phyloP scores from a whole-genome alignment of 2,329 filamentous ascomycete species.

The Hypoxylon sp. region DNA sequence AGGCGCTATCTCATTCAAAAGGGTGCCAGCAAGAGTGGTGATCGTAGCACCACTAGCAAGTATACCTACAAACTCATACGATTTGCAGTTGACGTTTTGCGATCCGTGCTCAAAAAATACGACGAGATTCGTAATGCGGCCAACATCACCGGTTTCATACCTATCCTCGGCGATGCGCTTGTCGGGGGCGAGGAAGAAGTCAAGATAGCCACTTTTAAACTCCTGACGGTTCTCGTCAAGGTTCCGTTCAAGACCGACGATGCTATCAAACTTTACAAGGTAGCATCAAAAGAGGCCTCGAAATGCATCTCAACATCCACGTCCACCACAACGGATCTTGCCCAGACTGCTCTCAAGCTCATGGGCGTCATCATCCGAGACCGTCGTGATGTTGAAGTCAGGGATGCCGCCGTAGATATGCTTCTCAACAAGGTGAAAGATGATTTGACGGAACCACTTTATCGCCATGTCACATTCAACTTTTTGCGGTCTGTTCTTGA shows the following conservation, averaged over 20 bases:
- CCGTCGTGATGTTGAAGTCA: slow-evolving; percentile 76
- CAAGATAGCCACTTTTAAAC: slow-evolving; percentile 83
- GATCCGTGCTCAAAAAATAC: slow-evolving; percentile 86
- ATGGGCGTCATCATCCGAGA: slow-evolving; percentile 86
- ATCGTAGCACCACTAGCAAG: slow-evolving; percentile 76
- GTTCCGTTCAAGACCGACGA: slow-evolving; percentile 79
- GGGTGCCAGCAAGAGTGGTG: slow-evolving; percentile 76
- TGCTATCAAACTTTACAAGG: slow-evolving; percentile 69
- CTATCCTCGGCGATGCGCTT: slow-evolving; percentile 86
- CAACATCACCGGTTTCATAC: slow-evolving; percentile 86
- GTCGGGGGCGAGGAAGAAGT: slow-evolving; percentile 90
- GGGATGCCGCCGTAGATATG: slow-evolving; percentile 83
- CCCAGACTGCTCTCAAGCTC: slow-evolving; percentile 89
- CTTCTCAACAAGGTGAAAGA: slow-evolving; percentile 83
- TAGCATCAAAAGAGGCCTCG: slow-evolving; percentile 86
- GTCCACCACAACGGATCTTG: slow-evolving; percentile 81
- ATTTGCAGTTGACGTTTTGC: slow-evolving; percentile 87
- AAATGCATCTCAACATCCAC: slow-evolving; percentile 80
- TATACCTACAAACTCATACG: slow-evolving; percentile 87
- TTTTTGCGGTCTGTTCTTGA: slow-evolving; percentile 89
- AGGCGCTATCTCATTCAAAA: slow-evolving; percentile 83
- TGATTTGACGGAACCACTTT: slow-evolving; percentile 90
- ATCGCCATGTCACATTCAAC: slow-evolving; percentile 92
- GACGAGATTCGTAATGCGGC: slow-evolving; percentile 79
- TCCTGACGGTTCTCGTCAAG: slow-evolving; percentile 86